A percentile compares a stretch with the other conserved stretches of the same genome.
Conservation (phyloP, 2,329 filamentous ascomycete genomes). For the Colletotrichum sp. region DNA sequence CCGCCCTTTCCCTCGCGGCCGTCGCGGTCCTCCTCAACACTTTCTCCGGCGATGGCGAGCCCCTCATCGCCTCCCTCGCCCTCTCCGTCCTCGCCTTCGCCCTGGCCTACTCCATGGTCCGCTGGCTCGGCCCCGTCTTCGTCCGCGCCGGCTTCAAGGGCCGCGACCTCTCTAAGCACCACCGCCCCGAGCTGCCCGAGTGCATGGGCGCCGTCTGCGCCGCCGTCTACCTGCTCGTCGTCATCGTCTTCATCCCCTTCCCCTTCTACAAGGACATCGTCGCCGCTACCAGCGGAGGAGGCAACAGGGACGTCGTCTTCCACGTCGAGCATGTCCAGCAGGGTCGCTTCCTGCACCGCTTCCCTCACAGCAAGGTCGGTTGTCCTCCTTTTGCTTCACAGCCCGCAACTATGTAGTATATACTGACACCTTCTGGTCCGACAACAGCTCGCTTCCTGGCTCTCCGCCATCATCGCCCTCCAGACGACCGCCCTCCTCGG, state of each 20-base stretch:
- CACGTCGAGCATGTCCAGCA: conserved; percentile 76
- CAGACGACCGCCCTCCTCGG: conserved; percentile 91
- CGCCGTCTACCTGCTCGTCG: conserved; percentile 85
- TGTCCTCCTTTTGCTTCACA: not conserved
- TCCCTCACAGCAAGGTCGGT: conserved; percentile 89
- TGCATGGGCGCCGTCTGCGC: conserved; percentile 96
- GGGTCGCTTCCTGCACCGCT: conserved; percentile 86
- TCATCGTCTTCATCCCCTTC: conserved; percentile 95
- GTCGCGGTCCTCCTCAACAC: conserved; percentile 79
- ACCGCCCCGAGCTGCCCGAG: conserved; percentile 83
- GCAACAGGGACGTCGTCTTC: conserved; percentile 86
- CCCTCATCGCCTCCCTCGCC: conserved; percentile 85
- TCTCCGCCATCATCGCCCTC: conserved; percentile 91
- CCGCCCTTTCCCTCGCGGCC: conserved; percentile 72
- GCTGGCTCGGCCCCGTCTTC: conserved; percentile 92
- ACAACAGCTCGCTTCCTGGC: conserved; percentile 84
- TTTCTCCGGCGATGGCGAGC: conserved; percentile 84
- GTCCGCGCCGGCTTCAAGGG: conserved; percentile 89
- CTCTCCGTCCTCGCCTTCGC: conserved; percentile 86
- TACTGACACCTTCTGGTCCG: not conserved
- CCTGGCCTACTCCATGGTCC: conserved; percentile 82
- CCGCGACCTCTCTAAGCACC: conserved; percentile 78
- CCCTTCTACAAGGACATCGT: conserved; percentile 99
- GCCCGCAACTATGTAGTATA: not conserved
- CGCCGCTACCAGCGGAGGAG: conserved; percentile 89